These are phyloP conservation scores for Pelargonium nanum DNA, from an alignment of 345 rosid species.

Conservation along the genomic window DNA sequence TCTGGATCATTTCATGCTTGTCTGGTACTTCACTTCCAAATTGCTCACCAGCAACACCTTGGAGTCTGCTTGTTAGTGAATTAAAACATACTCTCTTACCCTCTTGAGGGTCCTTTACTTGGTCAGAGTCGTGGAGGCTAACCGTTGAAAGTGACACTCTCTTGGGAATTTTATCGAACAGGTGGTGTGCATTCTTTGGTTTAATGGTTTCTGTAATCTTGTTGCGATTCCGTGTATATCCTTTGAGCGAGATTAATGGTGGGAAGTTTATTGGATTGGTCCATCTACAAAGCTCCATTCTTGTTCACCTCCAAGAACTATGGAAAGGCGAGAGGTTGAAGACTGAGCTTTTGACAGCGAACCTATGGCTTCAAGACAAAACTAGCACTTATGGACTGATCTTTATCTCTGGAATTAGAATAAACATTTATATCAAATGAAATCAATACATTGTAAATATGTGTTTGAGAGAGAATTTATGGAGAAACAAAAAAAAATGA, in stretches of 20 bases:
- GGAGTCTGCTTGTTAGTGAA: background rate
- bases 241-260: background rate
- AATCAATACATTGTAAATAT: too few relatives aligned
- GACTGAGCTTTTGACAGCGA: background rate
- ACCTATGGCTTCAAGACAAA: too few relatives aligned
- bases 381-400: too few relatives aligned
- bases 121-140: background rate
- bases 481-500: too few relatives aligned
- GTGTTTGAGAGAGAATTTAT: too few relatives aligned
- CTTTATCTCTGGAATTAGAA: too few relatives aligned
- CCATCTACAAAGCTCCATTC: background rate
- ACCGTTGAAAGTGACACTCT: background rate
- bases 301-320: background rate
- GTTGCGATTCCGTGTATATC: background rate
- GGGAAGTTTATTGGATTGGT: background rate
- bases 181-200: background rate
- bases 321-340: background rate
- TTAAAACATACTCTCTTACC: background rate
- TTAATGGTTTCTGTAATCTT: background rate
- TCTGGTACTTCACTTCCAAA: background rate
- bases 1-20: background rate
- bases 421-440: too few relatives aligned
- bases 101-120: background rate
- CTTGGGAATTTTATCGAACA: slow-evolving; percentile 15
- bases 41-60: background rate